Evolutionary conservation across 2,329 filamentous ascomycete genomes (phyloP).

Genomic region (Fusarium mangiferae): DNA sequence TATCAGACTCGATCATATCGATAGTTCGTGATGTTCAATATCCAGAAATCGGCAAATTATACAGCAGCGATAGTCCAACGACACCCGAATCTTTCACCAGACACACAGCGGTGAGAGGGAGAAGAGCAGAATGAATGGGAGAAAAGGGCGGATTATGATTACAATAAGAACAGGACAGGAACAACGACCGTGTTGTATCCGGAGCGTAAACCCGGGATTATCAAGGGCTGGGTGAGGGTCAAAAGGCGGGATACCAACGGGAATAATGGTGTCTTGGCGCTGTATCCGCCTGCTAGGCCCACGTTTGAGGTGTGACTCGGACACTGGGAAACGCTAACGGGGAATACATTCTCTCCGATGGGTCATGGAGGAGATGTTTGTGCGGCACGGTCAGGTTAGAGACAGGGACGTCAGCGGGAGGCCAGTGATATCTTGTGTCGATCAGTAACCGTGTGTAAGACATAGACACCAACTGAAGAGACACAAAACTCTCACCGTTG

Average conservation of each 20-base stretch:
- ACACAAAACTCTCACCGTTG: neutral
- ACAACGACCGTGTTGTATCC: slow-evolving; percentile 18
- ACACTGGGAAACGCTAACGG: slow-evolving; percentile 32
- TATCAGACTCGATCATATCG: slow-evolving; percentile 25
- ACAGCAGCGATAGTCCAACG: neutral
- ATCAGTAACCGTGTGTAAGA: neutral
- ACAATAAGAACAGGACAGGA: slow-evolving; percentile 10
- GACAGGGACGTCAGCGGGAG: neutral
- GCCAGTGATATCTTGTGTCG: neutral
- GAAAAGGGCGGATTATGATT: slow-evolving; percentile 2
- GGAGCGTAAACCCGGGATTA: slow-evolving; percentile 37
- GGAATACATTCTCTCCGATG: slow-evolving; percentile 10
- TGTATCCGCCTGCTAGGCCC: slow-evolving; percentile 34
- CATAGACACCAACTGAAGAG: neutral
- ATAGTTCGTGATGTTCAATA: neutral
- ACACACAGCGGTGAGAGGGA: neutral
- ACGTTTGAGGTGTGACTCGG: slow-evolving; percentile 30
- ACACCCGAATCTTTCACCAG: neutral
- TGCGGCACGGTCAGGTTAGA: slow-evolving; percentile 23
- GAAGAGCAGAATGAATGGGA: neutral
- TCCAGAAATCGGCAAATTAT: neutral
- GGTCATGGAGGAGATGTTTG: slow-evolving; percentile 12
- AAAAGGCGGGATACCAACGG: slow-evolving; percentile 40
- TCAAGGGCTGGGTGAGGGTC: slow-evolving; percentile 34
- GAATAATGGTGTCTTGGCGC: slow-evolving; percentile 38